A percentile compares a stretch with the other conserved stretches of the same genome.
phyloP scores from a whole-genome alignment of 2,329 filamentous ascomycete species.

The Phyllosticta citribraziliensis region DNA sequence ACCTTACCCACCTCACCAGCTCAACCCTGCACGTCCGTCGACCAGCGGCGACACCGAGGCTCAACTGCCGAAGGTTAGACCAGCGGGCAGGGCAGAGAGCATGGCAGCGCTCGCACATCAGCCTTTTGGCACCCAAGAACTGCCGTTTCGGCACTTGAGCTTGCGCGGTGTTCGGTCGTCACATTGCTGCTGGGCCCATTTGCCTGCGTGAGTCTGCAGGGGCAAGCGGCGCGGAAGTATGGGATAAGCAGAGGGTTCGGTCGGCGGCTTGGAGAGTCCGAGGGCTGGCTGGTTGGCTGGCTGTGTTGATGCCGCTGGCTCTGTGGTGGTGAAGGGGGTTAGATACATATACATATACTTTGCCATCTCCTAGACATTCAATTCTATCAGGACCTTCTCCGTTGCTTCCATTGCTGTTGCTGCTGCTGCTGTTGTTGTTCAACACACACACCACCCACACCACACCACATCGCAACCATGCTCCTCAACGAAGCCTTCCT shows the following conservation, averaged over 20 bases:
- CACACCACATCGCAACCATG: slow-evolving; percentile 16
- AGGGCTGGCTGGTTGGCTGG: background rate
- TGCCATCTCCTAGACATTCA: background rate
- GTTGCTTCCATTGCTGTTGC: no score
- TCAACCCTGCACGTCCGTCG: background rate
- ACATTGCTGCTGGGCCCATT: background rate
- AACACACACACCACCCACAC: slow-evolving; percentile 2
- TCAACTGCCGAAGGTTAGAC: slow-evolving; percentile 5
- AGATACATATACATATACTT: background rate
- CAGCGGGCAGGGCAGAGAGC: background rate
- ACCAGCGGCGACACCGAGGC: slow-evolving; percentile 1
- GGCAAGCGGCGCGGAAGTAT: background rate
- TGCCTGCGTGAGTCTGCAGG: background rate
- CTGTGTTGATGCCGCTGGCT: no score
- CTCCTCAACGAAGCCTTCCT: slow-evolving; percentile 27
- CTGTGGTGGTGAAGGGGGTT: no score
- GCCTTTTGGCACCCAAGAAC: background rate
- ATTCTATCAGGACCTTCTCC: no score
- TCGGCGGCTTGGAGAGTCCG: background rate
- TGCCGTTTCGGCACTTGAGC: background rate
- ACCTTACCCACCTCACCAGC: no score
- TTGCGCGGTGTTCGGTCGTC: background rate
- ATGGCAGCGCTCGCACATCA: slow-evolving; percentile 2
- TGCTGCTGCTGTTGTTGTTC: background rate
- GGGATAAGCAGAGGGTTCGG: background rate